These are phyloP conservation scores for Nannizziopsis arthrosporioides DNA, from an alignment of 2,329 filamentous ascomycete species.

Conservation along the genomic window DNA sequence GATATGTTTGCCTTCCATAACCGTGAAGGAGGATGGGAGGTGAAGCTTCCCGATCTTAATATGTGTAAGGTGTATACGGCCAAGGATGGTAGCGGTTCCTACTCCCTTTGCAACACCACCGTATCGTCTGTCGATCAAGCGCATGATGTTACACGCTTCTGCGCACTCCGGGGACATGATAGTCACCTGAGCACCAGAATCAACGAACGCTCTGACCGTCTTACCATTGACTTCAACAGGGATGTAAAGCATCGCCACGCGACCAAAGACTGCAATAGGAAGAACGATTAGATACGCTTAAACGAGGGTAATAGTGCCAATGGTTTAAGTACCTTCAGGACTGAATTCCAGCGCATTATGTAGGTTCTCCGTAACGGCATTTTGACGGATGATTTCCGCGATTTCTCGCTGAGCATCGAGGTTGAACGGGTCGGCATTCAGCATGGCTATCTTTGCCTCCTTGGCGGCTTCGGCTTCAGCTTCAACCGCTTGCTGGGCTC, in stretches of 20 bases:
- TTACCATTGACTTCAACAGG: conserved; percentile 88
- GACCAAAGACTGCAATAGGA: conserved; percentile 62
- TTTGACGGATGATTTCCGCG: conserved; percentile 92
- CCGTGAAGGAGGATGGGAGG: conserved; percentile 89
- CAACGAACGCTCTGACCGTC: conserved; percentile 88
- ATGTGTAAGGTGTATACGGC: conserved; percentile 86
- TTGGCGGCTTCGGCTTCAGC: conserved; percentile 62
- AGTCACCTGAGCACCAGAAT: conserved; percentile 92
- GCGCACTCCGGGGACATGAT: conserved; percentile 97
- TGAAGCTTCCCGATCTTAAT: conserved; percentile 84
- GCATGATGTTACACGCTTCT: conserved; percentile 88
- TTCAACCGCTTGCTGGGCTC: conserved; percentile 57
- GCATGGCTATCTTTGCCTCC: conserved; percentile 66
- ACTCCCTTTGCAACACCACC: conserved; percentile 87
- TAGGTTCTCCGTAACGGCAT: conserved; percentile 86
- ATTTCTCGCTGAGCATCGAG: conserved; percentile 82
- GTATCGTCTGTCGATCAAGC: conserved; percentile 83
- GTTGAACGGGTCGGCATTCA: conserved; percentile 93
- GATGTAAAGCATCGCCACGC: conserved; percentile 93
- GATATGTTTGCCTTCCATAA: conserved; percentile 97
- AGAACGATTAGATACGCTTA: neutral
- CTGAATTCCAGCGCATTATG: conserved; percentile 96
- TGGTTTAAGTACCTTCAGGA: conserved; percentile 64
- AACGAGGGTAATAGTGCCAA: neutral
- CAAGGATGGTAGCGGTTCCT: conserved; percentile 86